phyloP scores from a whole-genome alignment of 805 yeast genomes.

The Kluyveromyces starmeri region DNA sequence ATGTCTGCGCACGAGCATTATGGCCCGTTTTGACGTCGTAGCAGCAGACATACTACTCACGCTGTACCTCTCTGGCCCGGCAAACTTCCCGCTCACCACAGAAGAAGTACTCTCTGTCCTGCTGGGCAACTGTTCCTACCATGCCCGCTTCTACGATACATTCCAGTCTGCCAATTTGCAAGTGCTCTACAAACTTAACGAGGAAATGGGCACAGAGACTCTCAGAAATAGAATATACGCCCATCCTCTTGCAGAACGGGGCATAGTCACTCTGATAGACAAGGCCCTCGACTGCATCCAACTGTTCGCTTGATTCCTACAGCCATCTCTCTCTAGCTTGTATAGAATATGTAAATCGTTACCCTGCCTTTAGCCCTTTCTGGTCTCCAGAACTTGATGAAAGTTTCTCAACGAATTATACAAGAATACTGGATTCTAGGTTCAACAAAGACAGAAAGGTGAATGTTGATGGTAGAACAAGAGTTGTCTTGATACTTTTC shows the following conservation, averaged over 20 bases:
- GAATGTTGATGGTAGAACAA: no score
- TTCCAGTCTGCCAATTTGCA: conserved; percentile 37
- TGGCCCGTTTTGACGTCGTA: conserved; percentile 54
- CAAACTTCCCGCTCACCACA: conserved; percentile 17
- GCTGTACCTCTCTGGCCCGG: conserved; percentile 24
- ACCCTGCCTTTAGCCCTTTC: no score
- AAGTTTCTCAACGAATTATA: no score
- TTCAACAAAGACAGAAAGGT: no score
- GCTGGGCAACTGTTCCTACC: conserved; percentile 49
- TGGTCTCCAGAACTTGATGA: no score
- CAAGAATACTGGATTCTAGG: no score
- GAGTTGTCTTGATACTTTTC: no score
- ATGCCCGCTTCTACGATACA: conserved; percentile 56
- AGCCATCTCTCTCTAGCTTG: no score
- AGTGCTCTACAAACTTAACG: conserved; percentile 34
- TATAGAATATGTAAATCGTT: no score
- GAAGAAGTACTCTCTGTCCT: conserved; percentile 37
- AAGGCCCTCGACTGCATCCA: conserved; percentile 18
- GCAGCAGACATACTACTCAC: conserved; percentile 43
- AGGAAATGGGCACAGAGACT: conserved; percentile 14
- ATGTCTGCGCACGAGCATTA: conserved; percentile 45
- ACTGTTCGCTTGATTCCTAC: conserved; percentile 7
- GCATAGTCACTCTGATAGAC: conserved; percentile 16
- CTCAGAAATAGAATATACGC: conserved; percentile 17
- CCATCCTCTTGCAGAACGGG: conserved; percentile 17